Conservation (phyloP, 1,284 basidiomycete species). For the Trichosporon coremiiforme region DNA sequence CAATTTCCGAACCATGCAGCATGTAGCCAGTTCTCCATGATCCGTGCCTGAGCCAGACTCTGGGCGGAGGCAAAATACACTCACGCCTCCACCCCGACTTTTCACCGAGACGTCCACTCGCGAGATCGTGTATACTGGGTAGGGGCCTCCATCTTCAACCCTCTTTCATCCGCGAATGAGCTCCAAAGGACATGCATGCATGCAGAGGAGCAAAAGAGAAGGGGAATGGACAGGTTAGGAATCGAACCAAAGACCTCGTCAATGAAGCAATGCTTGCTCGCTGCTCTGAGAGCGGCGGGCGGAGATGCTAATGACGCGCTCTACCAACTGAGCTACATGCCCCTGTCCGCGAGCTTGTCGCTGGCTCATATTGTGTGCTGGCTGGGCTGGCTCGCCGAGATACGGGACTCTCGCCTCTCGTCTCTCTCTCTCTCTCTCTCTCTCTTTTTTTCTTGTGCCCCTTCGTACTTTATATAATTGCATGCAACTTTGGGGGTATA, state of each 20-base stretch:
- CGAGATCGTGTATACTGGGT: background rate
- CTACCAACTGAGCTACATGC: constrained; percentile 31
- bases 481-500: constrained; percentile 15
- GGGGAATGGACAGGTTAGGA: constrained; percentile 25
- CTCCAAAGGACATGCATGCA: too few relatives aligned
- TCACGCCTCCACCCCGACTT: background rate
- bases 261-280: background rate
- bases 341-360: background rate
- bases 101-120: background rate
- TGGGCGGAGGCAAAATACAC: background rate
- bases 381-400: too few relatives aligned
- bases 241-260: constrained; percentile 28
- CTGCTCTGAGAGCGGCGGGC: too few relatives aligned
- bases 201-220: background rate
- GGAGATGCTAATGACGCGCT: constrained; percentile 25
- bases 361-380: too few relatives aligned
- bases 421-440: too few relatives aligned
- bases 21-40: background rate
- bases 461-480: background rate
- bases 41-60: background rate
- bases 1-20: background rate
- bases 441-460: too few relatives aligned
- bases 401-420: too few relatives aligned
- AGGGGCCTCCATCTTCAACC: background rate
- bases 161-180: background rate